Evolutionary conservation across 768 basidiomycete genomes (phyloP).

Genomic region (Candolleomyces eurysporus): DNA sequence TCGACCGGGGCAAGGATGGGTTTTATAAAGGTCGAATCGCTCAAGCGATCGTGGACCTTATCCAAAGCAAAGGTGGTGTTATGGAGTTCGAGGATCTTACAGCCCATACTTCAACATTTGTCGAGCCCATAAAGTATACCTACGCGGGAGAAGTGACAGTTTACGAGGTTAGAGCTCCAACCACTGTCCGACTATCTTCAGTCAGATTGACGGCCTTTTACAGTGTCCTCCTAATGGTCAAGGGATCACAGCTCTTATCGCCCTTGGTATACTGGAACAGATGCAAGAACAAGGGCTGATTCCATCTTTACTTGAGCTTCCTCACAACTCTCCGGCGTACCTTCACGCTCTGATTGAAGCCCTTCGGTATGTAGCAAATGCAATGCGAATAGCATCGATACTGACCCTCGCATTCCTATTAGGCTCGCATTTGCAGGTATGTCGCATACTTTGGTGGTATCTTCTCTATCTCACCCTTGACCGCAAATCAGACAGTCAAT

Average conservation of each 20-base stretch:
- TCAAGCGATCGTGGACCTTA: constrained; percentile 82
- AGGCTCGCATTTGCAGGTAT: constrained; percentile 76
- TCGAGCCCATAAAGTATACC: constrained; percentile 90
- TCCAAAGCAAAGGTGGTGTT: constrained; percentile 83
- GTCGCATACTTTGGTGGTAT: constrained; percentile 7
- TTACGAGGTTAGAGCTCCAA: constrained; percentile 64
- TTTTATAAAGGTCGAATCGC: constrained; percentile 94
- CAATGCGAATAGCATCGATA: not conserved
- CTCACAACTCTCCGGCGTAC: constrained; percentile 90
- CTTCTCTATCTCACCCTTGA: not conserved
- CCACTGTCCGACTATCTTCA: not conserved
- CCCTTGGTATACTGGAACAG: constrained; percentile 88
- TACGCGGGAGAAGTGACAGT: constrained; percentile 84
- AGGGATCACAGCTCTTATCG: constrained; percentile 91
- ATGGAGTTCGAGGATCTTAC: constrained; percentile 95
- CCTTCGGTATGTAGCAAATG: constrained; percentile 51
- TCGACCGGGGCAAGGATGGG: constrained; percentile 80
- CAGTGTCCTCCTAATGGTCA: constrained; percentile 97
- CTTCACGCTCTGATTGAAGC: constrained; percentile 86
- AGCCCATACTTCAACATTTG: constrained; percentile 72
- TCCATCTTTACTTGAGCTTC: constrained; percentile 70
- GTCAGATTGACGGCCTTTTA: constrained; percentile 5
- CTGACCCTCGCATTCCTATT: not conserved
- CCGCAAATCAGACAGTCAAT: constrained; percentile 62
- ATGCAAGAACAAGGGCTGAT: constrained; percentile 74